A percentile compares a stretch with the other conserved stretches of the same genome.
Conservation (phyloP, 768 basidiomycete genomes). For the Amylocystis lapponica region DNA sequence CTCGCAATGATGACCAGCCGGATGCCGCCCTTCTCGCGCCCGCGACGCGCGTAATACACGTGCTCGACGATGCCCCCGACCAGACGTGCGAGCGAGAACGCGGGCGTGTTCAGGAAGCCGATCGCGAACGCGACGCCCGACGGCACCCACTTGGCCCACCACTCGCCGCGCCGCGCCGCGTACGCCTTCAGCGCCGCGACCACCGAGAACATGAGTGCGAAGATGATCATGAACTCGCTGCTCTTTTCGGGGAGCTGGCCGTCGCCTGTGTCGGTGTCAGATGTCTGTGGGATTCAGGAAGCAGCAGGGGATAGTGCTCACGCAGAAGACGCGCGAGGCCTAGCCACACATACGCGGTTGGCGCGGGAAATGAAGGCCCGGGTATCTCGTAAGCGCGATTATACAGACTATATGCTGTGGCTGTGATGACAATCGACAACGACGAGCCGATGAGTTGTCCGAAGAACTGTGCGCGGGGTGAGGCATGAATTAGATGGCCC, state of each 20-base stretch:
- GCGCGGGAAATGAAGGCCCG: constrained; percentile 92
- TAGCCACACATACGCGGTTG: constrained; percentile 93
- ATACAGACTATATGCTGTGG: constrained; percentile 84
- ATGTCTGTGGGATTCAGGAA: not conserved
- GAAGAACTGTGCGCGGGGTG: constrained; percentile 91
- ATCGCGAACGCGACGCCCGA: constrained; percentile 94
- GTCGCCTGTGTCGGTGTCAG: constrained; percentile 51
- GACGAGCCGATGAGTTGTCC: constrained; percentile 89
- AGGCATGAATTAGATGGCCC: constrained; percentile 86
- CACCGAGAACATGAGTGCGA: constrained; percentile 64
- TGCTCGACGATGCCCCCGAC: constrained; percentile 84
- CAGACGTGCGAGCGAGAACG: constrained; percentile 87
- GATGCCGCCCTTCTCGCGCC: constrained; percentile 52
- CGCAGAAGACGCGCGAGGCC: constrained; percentile 70
- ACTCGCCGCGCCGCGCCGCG: constrained; percentile 39
- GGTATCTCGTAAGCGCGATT: constrained; percentile 85
- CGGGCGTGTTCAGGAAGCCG: constrained; percentile 93
- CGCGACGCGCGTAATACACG: constrained; percentile 44
- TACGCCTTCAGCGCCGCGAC: constrained; percentile 65
- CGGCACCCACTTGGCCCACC: constrained; percentile 75
- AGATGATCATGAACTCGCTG: constrained; percentile 70
- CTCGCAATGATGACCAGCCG: constrained; percentile 83
- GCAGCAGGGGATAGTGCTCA: constrained; percentile 30
- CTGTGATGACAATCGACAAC: constrained; percentile 83
- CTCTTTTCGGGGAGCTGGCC: constrained; percentile 78